Evolutionary conservation across 1,139 yeast genomes (phyloP).

Genomic region (Kurtzmaniella natalensis): DNA sequence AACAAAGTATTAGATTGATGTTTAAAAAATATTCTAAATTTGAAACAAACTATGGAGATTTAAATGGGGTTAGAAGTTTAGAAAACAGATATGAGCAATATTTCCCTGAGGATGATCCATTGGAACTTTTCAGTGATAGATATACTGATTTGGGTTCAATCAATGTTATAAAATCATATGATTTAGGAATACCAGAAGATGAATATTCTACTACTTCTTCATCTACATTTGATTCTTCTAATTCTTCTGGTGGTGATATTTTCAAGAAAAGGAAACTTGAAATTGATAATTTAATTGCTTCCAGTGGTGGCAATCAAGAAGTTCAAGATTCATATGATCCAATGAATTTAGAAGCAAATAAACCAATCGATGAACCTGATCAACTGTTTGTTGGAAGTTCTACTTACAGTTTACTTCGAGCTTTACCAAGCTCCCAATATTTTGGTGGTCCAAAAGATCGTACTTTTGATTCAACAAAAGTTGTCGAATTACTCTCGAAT

Average conservation of each 20-base stretch:
- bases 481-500: constrained; percentile 38
- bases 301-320: neutral
- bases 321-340: constrained; percentile 8
- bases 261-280: constrained; percentile 9
- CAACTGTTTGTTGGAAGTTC: constrained; percentile 47
- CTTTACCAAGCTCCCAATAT: constrained; percentile 48
- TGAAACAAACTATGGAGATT: constrained; percentile 50
- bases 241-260: constrained; percentile 15
- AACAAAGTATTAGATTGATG: constrained; percentile 22
- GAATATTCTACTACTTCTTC: constrained; percentile 6
- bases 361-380: constrained; percentile 8
- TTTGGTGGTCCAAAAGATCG: constrained; percentile 39
- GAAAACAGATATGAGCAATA: constrained; percentile 62
- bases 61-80: constrained; percentile 61
- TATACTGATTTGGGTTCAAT: constrained; percentile 33
- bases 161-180: constrained; percentile 44
- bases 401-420: constrained; percentile 47
- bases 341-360: constrained; percentile 4
- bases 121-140: constrained; percentile 40
- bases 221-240: neutral
- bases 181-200: constrained; percentile 29
- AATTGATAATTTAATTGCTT: constrained; percentile 5
- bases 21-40: constrained; percentile 18
- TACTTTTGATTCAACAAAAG: constrained; percentile 36
- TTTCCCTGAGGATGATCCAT: constrained; percentile 57